A percentile compares a stretch with the other conserved stretches of the same genome.
Evolutionary conservation across 441 rosid genomes (phyloP).

Genomic region (Oxalis stricta): DNA sequence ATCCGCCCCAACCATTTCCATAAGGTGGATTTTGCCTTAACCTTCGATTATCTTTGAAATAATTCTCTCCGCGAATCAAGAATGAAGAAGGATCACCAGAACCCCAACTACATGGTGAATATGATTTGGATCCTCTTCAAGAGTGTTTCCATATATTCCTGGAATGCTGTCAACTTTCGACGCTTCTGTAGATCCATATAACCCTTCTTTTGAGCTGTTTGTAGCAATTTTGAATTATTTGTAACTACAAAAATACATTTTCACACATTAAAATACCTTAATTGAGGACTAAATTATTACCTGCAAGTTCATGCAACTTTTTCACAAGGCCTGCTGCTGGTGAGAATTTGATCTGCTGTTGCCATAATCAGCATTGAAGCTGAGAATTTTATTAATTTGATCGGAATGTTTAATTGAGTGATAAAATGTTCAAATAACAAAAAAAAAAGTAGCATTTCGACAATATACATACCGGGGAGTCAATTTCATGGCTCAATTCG

Average conservation of each 20-base stretch:
- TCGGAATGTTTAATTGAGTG: too few species aligned
- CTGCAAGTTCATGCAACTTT: slow-evolving; percentile 87
- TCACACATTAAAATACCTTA: too few species aligned
- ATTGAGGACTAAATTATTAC: too few species aligned
- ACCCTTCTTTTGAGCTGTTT: slow-evolving; percentile 94
- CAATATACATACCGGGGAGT: slow-evolving; percentile 82
- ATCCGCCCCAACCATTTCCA: slow-evolving; percentile 97
- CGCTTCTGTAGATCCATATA: slow-evolving; percentile 81
- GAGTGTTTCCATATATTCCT: slow-evolving; percentile 76
- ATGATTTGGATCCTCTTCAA: slow-evolving; percentile 60
- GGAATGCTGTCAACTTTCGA: slow-evolving; percentile 39
- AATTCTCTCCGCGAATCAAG: slow-evolving; percentile 75
- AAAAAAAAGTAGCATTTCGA: too few species aligned
- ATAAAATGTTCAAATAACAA: too few species aligned
- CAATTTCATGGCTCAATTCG: slow-evolving; percentile 40
- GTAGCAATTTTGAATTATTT: too few species aligned
- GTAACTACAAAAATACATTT: too few species aligned
- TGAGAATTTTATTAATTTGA: too few species aligned
- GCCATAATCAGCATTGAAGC: too few species aligned
- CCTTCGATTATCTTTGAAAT: slow-evolving; percentile 74
- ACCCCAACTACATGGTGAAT: slow-evolving; percentile 68
- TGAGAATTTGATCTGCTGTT: slow-evolving; percentile 52
- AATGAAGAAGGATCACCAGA: slow-evolving; percentile 71
- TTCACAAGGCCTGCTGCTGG: slow-evolving; percentile 75
- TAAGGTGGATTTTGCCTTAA: slow-evolving; percentile 30